These are phyloP conservation scores for Melanomma pulvis-pyrius DNA, from an alignment of 495 filamentous ascomycete species.

Conservation along the genomic window DNA sequence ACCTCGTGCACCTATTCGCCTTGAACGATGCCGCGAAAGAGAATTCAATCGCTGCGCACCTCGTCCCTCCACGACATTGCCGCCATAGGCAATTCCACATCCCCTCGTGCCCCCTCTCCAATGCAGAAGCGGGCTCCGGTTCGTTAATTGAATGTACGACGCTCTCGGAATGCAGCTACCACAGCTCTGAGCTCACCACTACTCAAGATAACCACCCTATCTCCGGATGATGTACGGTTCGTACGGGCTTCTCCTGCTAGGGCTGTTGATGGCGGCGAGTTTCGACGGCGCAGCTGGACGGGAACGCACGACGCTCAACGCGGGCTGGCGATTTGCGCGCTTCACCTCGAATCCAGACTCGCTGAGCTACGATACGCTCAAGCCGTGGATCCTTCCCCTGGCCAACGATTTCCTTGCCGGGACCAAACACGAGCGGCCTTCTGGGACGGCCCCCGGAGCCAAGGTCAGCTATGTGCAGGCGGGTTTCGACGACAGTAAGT, in stretches of 20 bases:
- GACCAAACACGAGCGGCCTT: slow-evolving; percentile 41
- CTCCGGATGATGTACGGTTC: not conserved
- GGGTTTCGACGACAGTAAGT: slow-evolving; percentile 47
- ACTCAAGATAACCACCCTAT: not conserved
- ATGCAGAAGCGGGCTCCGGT: too few species aligned
- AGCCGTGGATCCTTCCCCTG: slow-evolving; percentile 49
- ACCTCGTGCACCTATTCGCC: not conserved
- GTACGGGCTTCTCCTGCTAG: not conserved
- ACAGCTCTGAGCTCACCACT: not conserved
- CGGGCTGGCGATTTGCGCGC: slow-evolving; percentile 47
- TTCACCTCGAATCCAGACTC: slow-evolving; percentile 47
- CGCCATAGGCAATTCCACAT: not conserved
- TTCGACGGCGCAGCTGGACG: slow-evolving; percentile 12
- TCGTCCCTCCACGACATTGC: not conserved
- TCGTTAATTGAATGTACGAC: not conserved
- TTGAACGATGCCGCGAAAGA: not conserved
- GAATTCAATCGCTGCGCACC: not conserved
- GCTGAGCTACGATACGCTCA: slow-evolving; percentile 44
- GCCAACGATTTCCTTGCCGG: slow-evolving; percentile 49
- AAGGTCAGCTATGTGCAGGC: slow-evolving; percentile 43
- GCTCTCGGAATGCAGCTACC: not conserved
- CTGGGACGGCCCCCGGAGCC: slow-evolving; percentile 38
- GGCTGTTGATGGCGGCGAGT: not conserved
- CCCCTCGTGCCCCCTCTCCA: too few species aligned
- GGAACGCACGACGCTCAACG: slow-evolving; percentile 44